These are phyloP conservation scores for Meyerozyma carpophila DNA, from an alignment of 1,139 yeast genomes.

Conservation along the genomic window DNA sequence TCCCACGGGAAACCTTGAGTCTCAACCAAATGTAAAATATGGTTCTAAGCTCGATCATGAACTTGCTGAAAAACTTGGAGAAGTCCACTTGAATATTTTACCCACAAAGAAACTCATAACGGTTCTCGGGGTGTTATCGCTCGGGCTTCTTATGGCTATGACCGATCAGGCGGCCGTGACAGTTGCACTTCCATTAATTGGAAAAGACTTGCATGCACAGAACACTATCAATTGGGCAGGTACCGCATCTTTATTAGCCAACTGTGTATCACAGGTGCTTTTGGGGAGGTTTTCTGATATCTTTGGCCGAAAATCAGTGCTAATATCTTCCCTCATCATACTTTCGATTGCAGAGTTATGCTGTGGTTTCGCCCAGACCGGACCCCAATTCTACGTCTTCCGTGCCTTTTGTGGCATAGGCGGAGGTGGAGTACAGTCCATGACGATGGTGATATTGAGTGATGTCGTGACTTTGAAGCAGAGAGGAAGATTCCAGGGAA, in stretches of 20 bases:
- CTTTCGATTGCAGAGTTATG: constrained; percentile 13
- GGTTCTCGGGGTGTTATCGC: constrained; percentile 21
- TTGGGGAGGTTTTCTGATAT: constrained; percentile 35
- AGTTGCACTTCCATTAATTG: constrained; percentile 32
- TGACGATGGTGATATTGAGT: constrained; percentile 18
- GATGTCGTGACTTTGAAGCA: constrained; percentile 18
- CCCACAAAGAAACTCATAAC: constrained; percentile 20
- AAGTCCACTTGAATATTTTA: constrained; percentile 24
- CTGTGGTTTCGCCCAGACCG: constrained; percentile 16
- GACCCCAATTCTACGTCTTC: constrained; percentile 15
- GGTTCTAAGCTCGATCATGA: constrained; percentile 2
- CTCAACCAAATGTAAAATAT: background rate
- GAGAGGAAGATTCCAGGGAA: constrained; percentile 18
- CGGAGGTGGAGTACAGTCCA: constrained; percentile 15
- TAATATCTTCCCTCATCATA: constrained; percentile 11
- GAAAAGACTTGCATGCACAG: constrained; percentile 30
- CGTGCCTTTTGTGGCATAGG: constrained; percentile 19
- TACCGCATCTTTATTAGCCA: constrained; percentile 42
- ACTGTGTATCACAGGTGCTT: constrained; percentile 39
- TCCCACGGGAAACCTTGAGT: background rate
- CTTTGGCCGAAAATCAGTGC: constrained; percentile 16
- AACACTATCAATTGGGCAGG: constrained; percentile 48
- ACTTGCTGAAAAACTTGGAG: constrained; percentile 20
- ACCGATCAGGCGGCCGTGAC: constrained; percentile 43
- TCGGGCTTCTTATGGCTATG: constrained; percentile 9